Conservation (phyloP, 257 asterid genomes). For the Ophiorrhiza pumila region DNA sequence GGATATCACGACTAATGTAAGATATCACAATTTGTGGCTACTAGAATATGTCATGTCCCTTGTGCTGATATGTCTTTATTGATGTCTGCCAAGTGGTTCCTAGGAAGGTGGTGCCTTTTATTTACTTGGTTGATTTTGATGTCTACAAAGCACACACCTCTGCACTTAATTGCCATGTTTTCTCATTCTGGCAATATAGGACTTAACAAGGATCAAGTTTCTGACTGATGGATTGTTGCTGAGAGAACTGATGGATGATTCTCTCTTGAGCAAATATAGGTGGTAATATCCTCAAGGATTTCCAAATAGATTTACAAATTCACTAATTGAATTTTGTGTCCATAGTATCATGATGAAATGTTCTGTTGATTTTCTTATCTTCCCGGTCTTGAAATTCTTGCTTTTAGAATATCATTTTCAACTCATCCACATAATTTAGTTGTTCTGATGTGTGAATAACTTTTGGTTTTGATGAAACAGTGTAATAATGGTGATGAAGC, state of each 20-base stretch:
- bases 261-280: slow-evolving; percentile 95
- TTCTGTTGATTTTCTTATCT: background rate
- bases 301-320: background rate
- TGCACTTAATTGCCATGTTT: slow-evolving; percentile 4
- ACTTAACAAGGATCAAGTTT: slow-evolving; percentile 74
- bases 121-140: background rate
- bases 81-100: too few relatives aligned
- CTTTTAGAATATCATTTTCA: background rate
- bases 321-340: too few relatives aligned
- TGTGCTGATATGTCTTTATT: background rate
- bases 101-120: background rate
- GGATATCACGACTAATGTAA: slow-evolving; percentile 71
- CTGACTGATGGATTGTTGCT: slow-evolving; percentile 95
- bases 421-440: background rate
- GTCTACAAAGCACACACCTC: background rate
- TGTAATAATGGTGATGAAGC: slow-evolving; percentile 98
- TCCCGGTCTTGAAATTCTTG: background rate
- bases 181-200: slow-evolving; percentile 50
- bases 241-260: slow-evolving; percentile 99
- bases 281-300: slow-evolving; percentile 14
- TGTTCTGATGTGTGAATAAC: background rate
- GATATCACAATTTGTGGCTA: slow-evolving; percentile 15
- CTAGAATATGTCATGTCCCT: background rate
- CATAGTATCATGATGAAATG: background rate
- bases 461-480: slow-evolving; percentile 39